Evolutionary conservation across 192 early-diverging fungal genomes (phyloP).

Genomic region (Gamsiella multidivaricata): DNA sequence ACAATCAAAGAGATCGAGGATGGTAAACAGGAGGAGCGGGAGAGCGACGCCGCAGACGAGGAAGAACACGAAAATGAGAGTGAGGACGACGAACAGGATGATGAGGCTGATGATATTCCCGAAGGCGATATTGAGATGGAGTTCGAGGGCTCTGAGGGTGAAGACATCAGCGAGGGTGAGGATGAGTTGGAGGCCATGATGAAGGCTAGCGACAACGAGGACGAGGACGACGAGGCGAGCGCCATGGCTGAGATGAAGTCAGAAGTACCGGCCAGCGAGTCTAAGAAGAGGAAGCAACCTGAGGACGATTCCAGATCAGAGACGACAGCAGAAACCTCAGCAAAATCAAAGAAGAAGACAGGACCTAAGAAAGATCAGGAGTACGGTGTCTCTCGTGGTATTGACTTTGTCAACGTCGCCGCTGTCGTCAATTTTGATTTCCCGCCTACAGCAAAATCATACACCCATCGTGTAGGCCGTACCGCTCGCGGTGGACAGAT

Average conservation of each 20-base stretch:
- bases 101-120: constrained; percentile 40
- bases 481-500: constrained; percentile 92
- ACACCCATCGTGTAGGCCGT: constrained; percentile 94
- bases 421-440: constrained; percentile 99
- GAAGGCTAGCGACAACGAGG: constrained; percentile 40
- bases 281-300: constrained; percentile 45
- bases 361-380: constrained; percentile 77
- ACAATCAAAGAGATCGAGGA: constrained; percentile 58
- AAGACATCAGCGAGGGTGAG: constrained; percentile 36
- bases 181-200: constrained; percentile 54
- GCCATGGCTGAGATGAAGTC: constrained; percentile 34
- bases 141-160: constrained; percentile 51
- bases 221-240: constrained; percentile 40
- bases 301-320: constrained; percentile 30
- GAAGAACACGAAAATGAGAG: constrained; percentile 31
- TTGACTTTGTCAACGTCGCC: constrained; percentile 94
- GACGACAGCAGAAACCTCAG: constrained; percentile 35
- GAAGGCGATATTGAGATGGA: constrained; percentile 53
- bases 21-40: constrained; percentile 44
- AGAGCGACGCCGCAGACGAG: constrained; percentile 16
- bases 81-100: constrained; percentile 7
- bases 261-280: constrained; percentile 27
- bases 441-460: constrained; percentile 84
- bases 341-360: constrained; percentile 58
- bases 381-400: constrained; percentile 95